Evolutionary conservation across 2,329 filamentous ascomycete species (phyloP), one percentile per base, ranked within the genome.

Genomic region (Chaetomiaceae sp.): DNA sequence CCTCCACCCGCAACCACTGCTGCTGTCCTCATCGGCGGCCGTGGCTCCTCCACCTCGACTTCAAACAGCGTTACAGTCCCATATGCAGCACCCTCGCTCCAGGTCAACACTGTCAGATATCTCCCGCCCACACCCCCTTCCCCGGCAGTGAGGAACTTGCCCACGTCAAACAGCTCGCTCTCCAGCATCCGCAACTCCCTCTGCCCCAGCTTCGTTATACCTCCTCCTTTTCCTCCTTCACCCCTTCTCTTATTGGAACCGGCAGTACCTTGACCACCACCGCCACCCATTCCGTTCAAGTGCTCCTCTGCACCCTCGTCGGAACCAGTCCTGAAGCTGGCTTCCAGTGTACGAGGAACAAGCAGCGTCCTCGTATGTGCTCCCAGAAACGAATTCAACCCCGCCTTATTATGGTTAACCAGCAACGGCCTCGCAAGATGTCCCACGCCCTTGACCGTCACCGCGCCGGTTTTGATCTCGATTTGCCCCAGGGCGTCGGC

Each of bases 101-200:
- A 59, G 3, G 57, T 57, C 12, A 59, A 25, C 22, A 59, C 53
- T 0, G 55, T 57, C 25, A 59, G 20, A 23, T 54, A 17, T 14
- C 33, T 37, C 6, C n/a, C 34, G 12, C 25, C 25, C 5, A 27
- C 25, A 27, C 5, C 25, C 9, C 25, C 25, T 9, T 17, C 33
- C 15, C 38, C 22, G 23, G 33, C 45, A 23, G 37, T 34, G 12
- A 49, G 33, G 14, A 52, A 59, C 25, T 59, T 59, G 15, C 44
- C 38, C 29, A 53, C 55, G 45, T 59, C 55, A 20, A 59, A 57
- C 6, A 59, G 31, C 9, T 59, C 57, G 27, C 43, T 49, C 43
- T 59, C 55, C 12, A 57, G 27, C 5, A 42, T 33, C 17, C 46
- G 27, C 14, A 59, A 31, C 3, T 31, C 50, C 20, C 57, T 45